These are phyloP conservation scores for Plantago major DNA, from an alignment of 257 asterid species.

Conservation along the genomic window DNA sequence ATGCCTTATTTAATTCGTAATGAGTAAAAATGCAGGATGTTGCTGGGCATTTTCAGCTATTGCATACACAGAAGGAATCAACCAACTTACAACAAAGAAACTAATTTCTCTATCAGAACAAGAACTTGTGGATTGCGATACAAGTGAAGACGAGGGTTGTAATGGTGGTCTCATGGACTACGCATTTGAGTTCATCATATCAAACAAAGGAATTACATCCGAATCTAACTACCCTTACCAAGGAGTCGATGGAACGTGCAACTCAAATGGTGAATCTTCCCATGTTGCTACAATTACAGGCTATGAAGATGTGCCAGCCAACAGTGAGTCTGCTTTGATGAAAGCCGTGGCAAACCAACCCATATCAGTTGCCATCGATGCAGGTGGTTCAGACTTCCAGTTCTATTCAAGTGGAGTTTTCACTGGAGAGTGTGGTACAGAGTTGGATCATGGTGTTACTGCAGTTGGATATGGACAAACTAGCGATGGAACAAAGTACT, in stretches of 20 bases:
- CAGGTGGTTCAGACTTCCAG: conserved; percentile 6
- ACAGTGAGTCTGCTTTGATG: not conserved
- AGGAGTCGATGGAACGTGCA: not conserved
- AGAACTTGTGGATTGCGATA: conserved; percentile 9
- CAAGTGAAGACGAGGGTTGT: conserved; percentile 3
- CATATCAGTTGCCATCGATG: conserved; percentile 10
- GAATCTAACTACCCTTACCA: not conserved
- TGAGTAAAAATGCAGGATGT: not conserved
- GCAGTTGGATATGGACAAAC: conserved; percentile 3
- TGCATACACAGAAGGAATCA: conserved; percentile 5
- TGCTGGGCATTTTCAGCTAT: conserved; percentile 7
- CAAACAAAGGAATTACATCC: not conserved
- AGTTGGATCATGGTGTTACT: conserved; percentile 3
- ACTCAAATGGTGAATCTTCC: not conserved
- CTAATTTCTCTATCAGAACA: conserved; percentile 3
- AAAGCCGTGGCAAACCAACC: conserved; percentile 13
- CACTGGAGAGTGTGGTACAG: conserved; percentile 5
- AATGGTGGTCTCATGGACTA: not conserved
- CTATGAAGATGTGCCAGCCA: conserved; percentile 7
- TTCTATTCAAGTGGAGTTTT: conserved; percentile 10
- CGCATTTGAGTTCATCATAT: not conserved
- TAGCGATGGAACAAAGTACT: conserved; percentile 5
- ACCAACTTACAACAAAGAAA: not conserved
- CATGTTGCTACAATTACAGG: conserved; percentile 1
- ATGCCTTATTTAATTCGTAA: too few species aligned